Evolutionary conservation across 1,284 basidiomycete genomes (phyloP), one percentile per base, ranked within the genome.

Genomic region (Thelephora terrestris): DNA sequence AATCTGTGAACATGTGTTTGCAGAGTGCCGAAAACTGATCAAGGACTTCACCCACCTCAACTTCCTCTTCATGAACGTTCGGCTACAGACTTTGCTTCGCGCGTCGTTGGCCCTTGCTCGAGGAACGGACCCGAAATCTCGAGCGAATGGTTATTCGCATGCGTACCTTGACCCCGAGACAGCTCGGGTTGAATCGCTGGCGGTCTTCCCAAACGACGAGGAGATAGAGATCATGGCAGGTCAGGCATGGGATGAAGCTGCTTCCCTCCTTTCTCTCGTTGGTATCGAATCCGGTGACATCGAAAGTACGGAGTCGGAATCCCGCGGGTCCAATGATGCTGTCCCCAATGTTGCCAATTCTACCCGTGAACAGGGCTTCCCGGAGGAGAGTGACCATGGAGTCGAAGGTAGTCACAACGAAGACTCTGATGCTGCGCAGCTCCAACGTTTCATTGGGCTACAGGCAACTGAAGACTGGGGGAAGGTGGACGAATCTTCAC

Each of bases 21-120:
- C n/a, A n/a, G n/a, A n/a, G n/a, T n/a, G 51, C 5, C 61, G 65
- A 1, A 55, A 64, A 45, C 50, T 68, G 2, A 46, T 65, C 24
- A 57, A 58, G 12, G 68, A 70, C 48, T 70, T 71, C 54, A 65
- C 65, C 0, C 43, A 59, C 35, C 55, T 59, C 2, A 61, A 71
- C 51, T 61, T 67, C 37, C n/a, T 59, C 7, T 55, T 63, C 21
- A 62, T 69, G 53, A 45, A 63, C 0, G 63, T 63, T 0, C 66
- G 66, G 35, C 50, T 64, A 5, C 29, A 29, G 9, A 37, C 59
- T 9, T 32, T 48, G 18, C 29, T 58, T 20, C 54, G 47, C 10
- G 38, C 34, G n/a, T 10, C 34, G 34, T 12, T n/a, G 12, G 10
- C 34, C 34, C 12, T n/a, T 12, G 10, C 34, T 36, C 10, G 12